These are phyloP conservation scores for Podosphaera fusca DNA, from an alignment of 2,329 filamentous ascomycete species.

Conservation along the genomic window DNA sequence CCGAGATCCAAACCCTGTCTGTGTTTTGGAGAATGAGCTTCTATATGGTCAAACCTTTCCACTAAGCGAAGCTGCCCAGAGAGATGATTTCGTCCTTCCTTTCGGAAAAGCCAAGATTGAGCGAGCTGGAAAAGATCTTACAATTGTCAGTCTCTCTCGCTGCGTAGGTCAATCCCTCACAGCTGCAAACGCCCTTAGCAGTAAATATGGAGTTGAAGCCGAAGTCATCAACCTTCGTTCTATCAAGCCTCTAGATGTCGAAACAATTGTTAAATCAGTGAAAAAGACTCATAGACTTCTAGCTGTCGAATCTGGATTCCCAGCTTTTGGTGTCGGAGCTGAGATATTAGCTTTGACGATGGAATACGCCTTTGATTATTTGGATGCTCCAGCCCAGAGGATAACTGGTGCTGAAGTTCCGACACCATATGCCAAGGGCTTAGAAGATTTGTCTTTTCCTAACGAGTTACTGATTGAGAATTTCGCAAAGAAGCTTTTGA, in stretches of 20 bases:
- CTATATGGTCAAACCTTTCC: conserved; percentile 91
- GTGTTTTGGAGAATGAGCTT: conserved; percentile 68
- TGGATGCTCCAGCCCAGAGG: conserved; percentile 78
- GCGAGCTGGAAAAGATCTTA: conserved; percentile 84
- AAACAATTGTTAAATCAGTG: conserved; percentile 85
- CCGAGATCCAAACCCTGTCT: conserved; percentile 90
- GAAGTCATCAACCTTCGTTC: conserved; percentile 98
- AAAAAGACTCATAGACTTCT: conserved; percentile 95
- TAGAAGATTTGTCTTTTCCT: conserved; percentile 92
- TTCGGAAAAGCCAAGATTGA: conserved; percentile 99
- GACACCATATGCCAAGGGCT: conserved; percentile 76
- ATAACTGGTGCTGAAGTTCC: conserved; percentile 94
- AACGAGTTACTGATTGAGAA: conserved; percentile 69
- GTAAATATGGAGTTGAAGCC: conserved; percentile 84
- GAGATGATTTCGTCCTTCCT: conserved; percentile 86
- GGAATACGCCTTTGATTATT: conserved; percentile 97
- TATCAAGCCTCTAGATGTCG: conserved; percentile 87
- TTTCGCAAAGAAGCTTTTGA: conserved; percentile 74
- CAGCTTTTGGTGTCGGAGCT: conserved; percentile 74
- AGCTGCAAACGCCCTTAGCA: conserved; percentile 78
- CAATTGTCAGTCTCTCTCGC: conserved; percentile 82
- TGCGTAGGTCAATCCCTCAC: conserved; percentile 80
- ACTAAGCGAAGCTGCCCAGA: conserved; percentile 92
- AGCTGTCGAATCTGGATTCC: conserved; percentile 86
- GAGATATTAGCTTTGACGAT: conserved; percentile 88